phyloP scores from a whole-genome alignment of 2,329 filamentous ascomycete species.

The Monilinia fructigena region DNA sequence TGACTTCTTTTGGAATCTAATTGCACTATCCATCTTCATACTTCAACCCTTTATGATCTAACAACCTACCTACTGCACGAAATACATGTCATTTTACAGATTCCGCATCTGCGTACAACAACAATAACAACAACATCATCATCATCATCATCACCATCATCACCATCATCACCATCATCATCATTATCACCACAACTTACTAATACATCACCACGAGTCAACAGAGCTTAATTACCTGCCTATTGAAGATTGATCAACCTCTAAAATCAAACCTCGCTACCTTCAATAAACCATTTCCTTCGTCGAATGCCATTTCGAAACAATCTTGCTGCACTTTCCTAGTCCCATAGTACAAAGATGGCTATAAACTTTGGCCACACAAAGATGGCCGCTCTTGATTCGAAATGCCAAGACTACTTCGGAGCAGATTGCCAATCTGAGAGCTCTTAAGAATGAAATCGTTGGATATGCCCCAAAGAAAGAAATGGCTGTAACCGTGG shows the following conservation, averaged over 20 bases:
- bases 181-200: not conserved
- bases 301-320: slow-evolving; percentile 2
- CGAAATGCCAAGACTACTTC: slow-evolving; percentile 51
- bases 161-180: not conserved
- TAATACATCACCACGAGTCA: not conserved
- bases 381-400: slow-evolving; percentile 53
- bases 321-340: not conserved
- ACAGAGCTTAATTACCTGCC: not conserved
- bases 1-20: not conserved
- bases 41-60: too few relatives aligned
- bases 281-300: not conserved
- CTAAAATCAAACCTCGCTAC: not conserved
- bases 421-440: slow-evolving; percentile 61
- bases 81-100: too few relatives aligned
- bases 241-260: slow-evolving; percentile 1
- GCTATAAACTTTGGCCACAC: slow-evolving; percentile 21
- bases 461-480: slow-evolving; percentile 88
- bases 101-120: too few relatives aligned
- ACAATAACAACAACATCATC: too few relatives aligned
- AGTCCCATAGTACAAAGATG: slow-evolving; percentile 3
- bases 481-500: slow-evolving; percentile 70
- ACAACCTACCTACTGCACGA: too few relatives aligned
- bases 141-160: not conserved
- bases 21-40: not conserved
- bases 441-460: slow-evolving; percentile 80